phyloP scores from a whole-genome alignment of 2,329 filamentous ascomycete genomes.

The Arachnomyces sp. region DNA sequence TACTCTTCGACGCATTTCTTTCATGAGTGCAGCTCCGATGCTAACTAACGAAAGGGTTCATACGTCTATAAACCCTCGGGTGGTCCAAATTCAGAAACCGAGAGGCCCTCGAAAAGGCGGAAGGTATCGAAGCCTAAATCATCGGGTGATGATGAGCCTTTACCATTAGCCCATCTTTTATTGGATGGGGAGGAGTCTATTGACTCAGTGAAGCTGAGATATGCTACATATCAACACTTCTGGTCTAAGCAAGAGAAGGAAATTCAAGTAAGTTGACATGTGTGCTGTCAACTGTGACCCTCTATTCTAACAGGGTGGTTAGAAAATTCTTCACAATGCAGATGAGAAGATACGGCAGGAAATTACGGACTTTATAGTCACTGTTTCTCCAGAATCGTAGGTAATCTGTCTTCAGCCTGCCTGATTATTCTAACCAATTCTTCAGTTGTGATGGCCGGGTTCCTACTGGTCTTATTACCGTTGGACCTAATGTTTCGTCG shows the following conservation, averaged over 20 bases:
- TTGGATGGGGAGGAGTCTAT: conserved; percentile 30
- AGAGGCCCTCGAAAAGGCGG: conserved; percentile 50
- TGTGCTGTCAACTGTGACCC: background rate
- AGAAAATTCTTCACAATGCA: conserved; percentile 31
- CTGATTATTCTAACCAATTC: conserved; percentile 7
- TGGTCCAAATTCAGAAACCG: conserved; percentile 26
- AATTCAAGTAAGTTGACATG: conserved; percentile 27
- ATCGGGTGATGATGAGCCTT: conserved; percentile 8
- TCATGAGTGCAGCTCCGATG: background rate
- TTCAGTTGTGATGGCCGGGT: conserved; percentile 32
- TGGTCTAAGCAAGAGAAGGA: conserved; percentile 32
- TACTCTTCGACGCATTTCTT: no score
- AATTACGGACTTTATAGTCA: conserved; percentile 30
- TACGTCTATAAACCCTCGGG: conserved; percentile 53
- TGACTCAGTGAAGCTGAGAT: conserved; percentile 26
- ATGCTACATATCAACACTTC: conserved; percentile 29
- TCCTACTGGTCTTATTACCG: conserved; percentile 34
- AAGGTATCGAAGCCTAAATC: conserved; percentile 39
- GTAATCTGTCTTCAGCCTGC: conserved; percentile 7
- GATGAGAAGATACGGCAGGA: conserved; percentile 32
- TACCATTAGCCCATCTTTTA: conserved; percentile 31
- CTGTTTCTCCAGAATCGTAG: conserved; percentile 29
- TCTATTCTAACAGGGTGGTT: conserved; percentile 9
- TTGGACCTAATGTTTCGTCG: conserved; percentile 36
- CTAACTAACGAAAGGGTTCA: conserved; percentile 42